Base-by-base conservation (phyloP, 768 basidiomycete species). In the Lenzites betulinus region DNA sequence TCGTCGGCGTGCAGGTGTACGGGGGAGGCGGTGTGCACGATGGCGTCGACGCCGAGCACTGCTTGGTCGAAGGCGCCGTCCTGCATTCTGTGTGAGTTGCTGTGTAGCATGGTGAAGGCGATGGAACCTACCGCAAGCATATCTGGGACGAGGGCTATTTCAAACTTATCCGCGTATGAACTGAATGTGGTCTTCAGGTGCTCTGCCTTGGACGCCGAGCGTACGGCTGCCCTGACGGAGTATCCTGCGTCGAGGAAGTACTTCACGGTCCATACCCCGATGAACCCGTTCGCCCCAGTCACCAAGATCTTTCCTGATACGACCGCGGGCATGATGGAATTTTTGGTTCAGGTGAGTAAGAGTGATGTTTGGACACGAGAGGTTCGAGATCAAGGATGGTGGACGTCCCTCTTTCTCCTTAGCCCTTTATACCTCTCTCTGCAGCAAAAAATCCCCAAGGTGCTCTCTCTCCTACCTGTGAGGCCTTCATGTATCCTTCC, bases 111-210 rank as follows among this genome's bases (percentile, higher is more conserved):
- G 30, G 30, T 5, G 30, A 33, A 11, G 30, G 30, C 4, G 30
- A 33, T 33, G 30, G n/a, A n/a, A n/a, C 30, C 11, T 30, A 78
- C 78, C 67, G 72, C 64, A 23, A 73, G 75, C 64, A 84, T 78
- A 57, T 84, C 80, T 53, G 76, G 72, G 11, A 82, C 81, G 50
- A 82, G 69, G n/a, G 76, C 77, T 64, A 77, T 75, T 46, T 76
- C 74, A 53, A 80, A 76, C 38, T 60, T 65, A 49, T 71, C 71
- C 8, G 73, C 74, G 33, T 73, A 67, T 7, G 66, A 63, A 39
- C 72, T 67, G 70, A 79, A 74, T 25, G 77, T 42, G 26, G 76
- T 63, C 50, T 67, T 63, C 39, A 83, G 63, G 66, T 79, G 77
- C 8, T 74, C 71, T 5, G 76, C 80, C 69, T 83, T 83, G 18